Evolutionary conservation across 108 stramenopile species (phyloP), one percentile per base, ranked within the genome.

Genomic region (Epipyxis sp.): DNA sequence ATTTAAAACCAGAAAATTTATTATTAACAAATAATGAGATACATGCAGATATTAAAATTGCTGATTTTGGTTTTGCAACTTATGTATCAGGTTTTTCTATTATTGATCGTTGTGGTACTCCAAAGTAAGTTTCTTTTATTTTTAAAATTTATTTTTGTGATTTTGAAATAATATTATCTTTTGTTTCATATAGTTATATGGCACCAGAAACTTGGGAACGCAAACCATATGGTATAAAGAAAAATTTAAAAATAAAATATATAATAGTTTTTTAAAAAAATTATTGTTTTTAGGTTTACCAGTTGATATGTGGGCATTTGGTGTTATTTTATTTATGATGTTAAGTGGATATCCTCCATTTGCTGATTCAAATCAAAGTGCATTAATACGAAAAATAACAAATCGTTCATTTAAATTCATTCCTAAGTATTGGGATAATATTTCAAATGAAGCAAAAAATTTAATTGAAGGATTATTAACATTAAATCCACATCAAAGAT

Each of bases 1-100:
- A 99, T 85, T 68, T 77, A 13, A 77, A 77, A 78, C 95, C 93
- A 0, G 93, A 95, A 69, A 95, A 94, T 81, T 80, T 95, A n/a
- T 80, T 94, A 16, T 77, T 93, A 44, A 80, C 85, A 79, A 76
- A 82, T 82, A 85, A 59, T 1, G 42, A 90, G 57, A 87, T 92
- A 78, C 90, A 93, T 77, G 87, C 90, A 0, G 85, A 86, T 67
- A 90, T 95, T 69, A 91, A 92, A 46, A 50, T 95, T 69, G 91
- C 92, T 20, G 94, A 95, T 84, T 95, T 95, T 79, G 94, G 94
- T 0, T 93, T 95, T 80, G 93, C 94, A 0, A 91, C 91, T 34
- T 82, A 91, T 40, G 91, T 92, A 27, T 85, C 90, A 44, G 86
- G 83, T 20, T 40, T 41, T 16, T 68, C 65, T 20, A 20, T 68